Conservation (phyloP, 129 eudicot species). For the Centrapalus pauciflorus region DNA sequence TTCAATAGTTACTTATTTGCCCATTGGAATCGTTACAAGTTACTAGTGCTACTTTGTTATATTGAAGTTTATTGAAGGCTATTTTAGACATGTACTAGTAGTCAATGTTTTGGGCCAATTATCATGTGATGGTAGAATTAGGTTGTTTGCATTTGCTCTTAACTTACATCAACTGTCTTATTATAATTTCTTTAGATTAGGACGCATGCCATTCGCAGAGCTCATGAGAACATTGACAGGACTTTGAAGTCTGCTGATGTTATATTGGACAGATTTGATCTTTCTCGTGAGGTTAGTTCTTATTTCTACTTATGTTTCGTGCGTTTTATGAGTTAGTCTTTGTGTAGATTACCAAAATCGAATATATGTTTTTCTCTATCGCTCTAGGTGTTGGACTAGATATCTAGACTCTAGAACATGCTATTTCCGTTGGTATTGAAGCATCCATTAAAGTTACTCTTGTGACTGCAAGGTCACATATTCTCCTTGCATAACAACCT, state of each 20-base stretch:
- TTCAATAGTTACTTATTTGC: background rate
- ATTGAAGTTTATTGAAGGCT: background rate
- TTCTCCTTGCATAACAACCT: too few species aligned
- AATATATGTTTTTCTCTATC: background rate
- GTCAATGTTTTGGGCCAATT: background rate
- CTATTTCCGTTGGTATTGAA: background rate
- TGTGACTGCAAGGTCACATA: too few species aligned
- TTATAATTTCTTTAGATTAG: slow-evolving; percentile 44
- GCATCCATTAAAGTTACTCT: background rate
- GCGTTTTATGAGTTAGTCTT: background rate
- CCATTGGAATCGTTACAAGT: background rate
- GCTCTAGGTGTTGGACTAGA: background rate
- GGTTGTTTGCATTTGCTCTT: background rate
- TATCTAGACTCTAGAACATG: background rate
- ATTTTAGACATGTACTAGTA: background rate
- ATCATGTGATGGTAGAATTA: slow-evolving; percentile 2
- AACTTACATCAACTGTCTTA: background rate
- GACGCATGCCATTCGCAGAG: slow-evolving; percentile 93
- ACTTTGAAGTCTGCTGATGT: slow-evolving; percentile 96
- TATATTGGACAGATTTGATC: slow-evolving; percentile 84
- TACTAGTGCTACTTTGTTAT: background rate
- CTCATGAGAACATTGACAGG: slow-evolving; percentile 91
- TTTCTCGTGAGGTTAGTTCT: slow-evolving; percentile 75
- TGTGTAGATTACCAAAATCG: background rate
- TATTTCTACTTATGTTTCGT: slow-evolving; percentile 1